A percentile compares a stretch with the other conserved stretches of the same genome.
Evolutionary conservation across 1,284 basidiomycete species (phyloP).

Genomic region (Sporisorium scitamineum): DNA sequence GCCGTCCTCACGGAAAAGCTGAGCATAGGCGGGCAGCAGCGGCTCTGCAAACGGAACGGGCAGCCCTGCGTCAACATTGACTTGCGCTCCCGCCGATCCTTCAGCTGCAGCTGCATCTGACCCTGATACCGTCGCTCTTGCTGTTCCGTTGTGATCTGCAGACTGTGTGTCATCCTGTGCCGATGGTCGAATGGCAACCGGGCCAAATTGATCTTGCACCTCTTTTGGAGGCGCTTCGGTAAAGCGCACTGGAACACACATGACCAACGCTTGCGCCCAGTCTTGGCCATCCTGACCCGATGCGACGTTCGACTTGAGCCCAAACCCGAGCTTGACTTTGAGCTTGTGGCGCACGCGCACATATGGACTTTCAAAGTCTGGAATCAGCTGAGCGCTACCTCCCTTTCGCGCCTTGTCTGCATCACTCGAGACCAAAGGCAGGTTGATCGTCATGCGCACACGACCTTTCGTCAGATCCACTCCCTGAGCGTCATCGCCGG

Average conservation of each 20-base stretch:
- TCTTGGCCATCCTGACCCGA: conserved; percentile 37
- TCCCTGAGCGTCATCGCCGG: conserved; percentile 63
- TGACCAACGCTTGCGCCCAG: conserved; percentile 65
- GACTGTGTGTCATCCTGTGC: neutral
- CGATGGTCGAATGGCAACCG: conserved; percentile 7
- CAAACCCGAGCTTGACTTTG: conserved; percentile 68
- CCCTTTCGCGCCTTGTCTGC: conserved; percentile 32
- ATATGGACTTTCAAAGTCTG: conserved; percentile 67
- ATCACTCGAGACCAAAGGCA: conserved; percentile 59
- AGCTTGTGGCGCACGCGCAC: conserved; percentile 67
- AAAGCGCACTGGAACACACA: conserved; percentile 68
- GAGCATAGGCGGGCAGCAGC: conserved; percentile 66
- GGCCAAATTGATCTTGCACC: conserved; percentile 64
- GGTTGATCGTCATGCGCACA: conserved; percentile 67
- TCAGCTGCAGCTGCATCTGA: neutral
- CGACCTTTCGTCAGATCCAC: conserved; percentile 62
- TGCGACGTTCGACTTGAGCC: conserved; percentile 48
- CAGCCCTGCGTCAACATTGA: neutral
- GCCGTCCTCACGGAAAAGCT: conserved; percentile 68
- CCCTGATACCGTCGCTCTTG: neutral
- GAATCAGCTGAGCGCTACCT: conserved; percentile 57
- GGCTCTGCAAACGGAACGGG: conserved; percentile 37
- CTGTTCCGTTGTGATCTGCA: neutral
- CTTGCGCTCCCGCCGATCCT: neutral
- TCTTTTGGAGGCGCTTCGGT: conserved; percentile 66